Evolutionary conservation across 345 rosid genomes (phyloP).

Genomic region (Populus davidiana): DNA sequence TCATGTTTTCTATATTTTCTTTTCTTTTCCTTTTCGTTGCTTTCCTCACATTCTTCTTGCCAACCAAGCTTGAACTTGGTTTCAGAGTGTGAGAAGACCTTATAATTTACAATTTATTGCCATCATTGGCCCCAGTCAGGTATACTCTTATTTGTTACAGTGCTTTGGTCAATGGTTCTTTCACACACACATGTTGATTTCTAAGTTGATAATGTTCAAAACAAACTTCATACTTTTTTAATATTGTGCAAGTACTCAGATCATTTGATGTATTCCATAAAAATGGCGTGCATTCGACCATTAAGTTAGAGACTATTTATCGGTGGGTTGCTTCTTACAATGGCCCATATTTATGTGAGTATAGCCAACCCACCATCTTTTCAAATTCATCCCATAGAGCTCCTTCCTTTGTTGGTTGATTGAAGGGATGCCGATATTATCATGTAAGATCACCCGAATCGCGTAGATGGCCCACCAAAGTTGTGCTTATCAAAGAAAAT

Average conservation of each 20-base stretch:
- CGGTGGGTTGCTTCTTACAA: constrained; percentile 61
- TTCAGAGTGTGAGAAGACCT: constrained; percentile 98
- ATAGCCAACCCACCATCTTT: no score
- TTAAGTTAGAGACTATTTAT: constrained; percentile 48
- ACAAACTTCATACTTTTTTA: no score
- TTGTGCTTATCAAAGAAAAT: no score
- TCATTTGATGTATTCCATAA: not conserved
- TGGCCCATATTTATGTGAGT: constrained; percentile 42
- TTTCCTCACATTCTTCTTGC: constrained; percentile 3
- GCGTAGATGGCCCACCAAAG: no score
- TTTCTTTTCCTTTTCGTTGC: not conserved
- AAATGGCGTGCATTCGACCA: not conserved
- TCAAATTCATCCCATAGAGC: no score
- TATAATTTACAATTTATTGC: no score
- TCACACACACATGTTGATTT: not conserved
- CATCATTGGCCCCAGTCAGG: no score
- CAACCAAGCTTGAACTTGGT: constrained; percentile 16
- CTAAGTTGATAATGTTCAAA: not conserved
- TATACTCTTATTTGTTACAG: no score
- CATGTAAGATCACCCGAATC: no score
- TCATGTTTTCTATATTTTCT: no score
- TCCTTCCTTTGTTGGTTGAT: no score
- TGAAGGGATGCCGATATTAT: no score
- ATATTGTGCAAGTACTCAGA: not conserved
- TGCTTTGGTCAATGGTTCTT: not conserved